Evolutionary conservation across 192 early-diverging fungal genomes (phyloP).

Genomic region (Backusella tarrabulga): DNA sequence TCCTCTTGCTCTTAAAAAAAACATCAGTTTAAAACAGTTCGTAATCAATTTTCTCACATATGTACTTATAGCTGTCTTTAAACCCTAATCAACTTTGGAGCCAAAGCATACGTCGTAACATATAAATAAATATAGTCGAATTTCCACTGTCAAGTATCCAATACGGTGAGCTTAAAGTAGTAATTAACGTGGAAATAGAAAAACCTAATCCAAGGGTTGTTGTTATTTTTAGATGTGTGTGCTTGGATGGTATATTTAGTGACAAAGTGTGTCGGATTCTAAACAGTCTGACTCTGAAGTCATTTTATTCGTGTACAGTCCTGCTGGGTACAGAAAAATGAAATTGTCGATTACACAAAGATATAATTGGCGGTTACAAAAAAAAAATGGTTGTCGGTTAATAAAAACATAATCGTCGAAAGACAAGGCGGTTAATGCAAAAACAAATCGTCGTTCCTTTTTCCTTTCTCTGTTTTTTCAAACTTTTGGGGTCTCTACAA

Average conservation of each 20-base stretch:
- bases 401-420: too few species aligned
- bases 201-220: background rate
- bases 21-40: background rate
- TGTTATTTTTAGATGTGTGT: slow-evolving; percentile 48
- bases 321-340: too few species aligned
- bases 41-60: slow-evolving; percentile 67
- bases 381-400: too few species aligned
- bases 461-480: too few species aligned
- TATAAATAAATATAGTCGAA: slow-evolving; percentile 84
- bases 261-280: slow-evolving; percentile 81
- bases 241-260: slow-evolving; percentile 97
- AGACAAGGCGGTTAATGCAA: too few species aligned
- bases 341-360: too few species aligned
- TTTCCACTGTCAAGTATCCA: slow-evolving; percentile 83
- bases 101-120: slow-evolving; percentile 88
- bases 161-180: slow-evolving; percentile 83
- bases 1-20: background rate
- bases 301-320: slow-evolving; percentile 40
- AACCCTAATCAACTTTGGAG: slow-evolving; percentile 77
- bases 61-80: slow-evolving; percentile 86
- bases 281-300: slow-evolving; percentile 50
- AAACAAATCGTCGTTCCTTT: too few species aligned
- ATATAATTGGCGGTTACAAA: too few species aligned
- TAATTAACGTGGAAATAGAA: slow-evolving; percentile 25
- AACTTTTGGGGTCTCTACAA: too few species aligned